Evolutionary conservation across 371 early-diverging fungal species (phyloP).

Genomic region (Haplosporangium sp.): DNA sequence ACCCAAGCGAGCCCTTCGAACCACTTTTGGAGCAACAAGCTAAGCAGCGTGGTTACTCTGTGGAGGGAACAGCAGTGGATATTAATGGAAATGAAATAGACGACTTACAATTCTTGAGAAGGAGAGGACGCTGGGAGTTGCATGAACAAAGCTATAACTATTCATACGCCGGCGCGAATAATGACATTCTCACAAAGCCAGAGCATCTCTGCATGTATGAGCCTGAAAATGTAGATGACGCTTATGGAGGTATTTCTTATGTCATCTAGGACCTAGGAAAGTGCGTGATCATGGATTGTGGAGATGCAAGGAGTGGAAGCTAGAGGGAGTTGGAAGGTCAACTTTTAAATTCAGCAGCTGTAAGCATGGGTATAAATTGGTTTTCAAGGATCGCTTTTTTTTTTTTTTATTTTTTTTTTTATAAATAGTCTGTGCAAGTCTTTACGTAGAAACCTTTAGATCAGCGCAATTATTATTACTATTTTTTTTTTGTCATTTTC

Average conservation of each 20-base stretch:
- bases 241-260: slow-evolving; percentile 45
- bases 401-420: too few species aligned
- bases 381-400: neutral
- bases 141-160: slow-evolving; percentile 96
- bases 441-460: neutral
- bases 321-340: neutral
- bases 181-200: slow-evolving; percentile 67
- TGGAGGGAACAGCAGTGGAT: slow-evolving; percentile 20
- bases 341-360: neutral
- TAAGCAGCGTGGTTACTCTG: slow-evolving; percentile 13
- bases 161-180: slow-evolving; percentile 69
- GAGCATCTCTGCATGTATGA: slow-evolving; percentile 82
- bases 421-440: too few species aligned
- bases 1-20: slow-evolving; percentile 47
- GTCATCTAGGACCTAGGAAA: slow-evolving; percentile 8
- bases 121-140: slow-evolving; percentile 87
- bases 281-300: too few species aligned
- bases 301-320: neutral
- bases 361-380: neutral
- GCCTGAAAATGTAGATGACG: slow-evolving; percentile 60
- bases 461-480: too few species aligned
- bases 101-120: slow-evolving; percentile 54
- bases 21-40: slow-evolving; percentile 48
- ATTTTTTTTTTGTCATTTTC: neutral
- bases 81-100: slow-evolving; percentile 29